Base-by-base conservation (phyloP, 1,139 yeast species). In the Ogataea hybrid region DNA sequence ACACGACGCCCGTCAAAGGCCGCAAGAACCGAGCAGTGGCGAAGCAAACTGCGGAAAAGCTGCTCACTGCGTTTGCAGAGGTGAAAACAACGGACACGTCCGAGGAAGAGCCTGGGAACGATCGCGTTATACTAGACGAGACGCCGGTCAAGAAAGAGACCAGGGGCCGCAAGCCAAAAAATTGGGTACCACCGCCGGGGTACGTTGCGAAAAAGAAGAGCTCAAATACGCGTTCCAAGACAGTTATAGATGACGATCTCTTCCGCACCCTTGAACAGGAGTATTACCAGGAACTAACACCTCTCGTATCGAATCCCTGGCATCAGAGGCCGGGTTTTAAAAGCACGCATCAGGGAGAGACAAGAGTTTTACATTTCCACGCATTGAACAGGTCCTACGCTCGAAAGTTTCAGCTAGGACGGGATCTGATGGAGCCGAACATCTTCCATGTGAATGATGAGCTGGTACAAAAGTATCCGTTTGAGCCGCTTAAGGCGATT, bases 161-260 rank as follows among this genome's bases (percentile, higher is more conserved):
- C 2, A 32, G 51, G 17, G 51, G 51, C 17, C 39, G 51, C 28
- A 48, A 48, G 28, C 51, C 51, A 2, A 47, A 47, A 25, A 40
- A 38, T 15, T 45, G 49, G 49, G 37, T 43, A 2, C 45, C 44
- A 6, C 49, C 49, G 17, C 37, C 39, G 7, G 45, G 39, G 5
- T 38, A 38, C 25, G 38, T 20, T n/a, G n/a, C 42, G 10, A 43
- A 40, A 27, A 32, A 15, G 10, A 36, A 28, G 21, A 20, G 25
- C 3, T 9, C 39, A 3, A 12, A 8, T 9, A 5, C 28, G 4
- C 23, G 23, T 9, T 8, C 28, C 8, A 32, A 31, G 29, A 21
- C 9, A 3, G 38, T 23, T 9, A 18, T 43, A 11, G 32, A 39
- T 23, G 44, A 41, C 10, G 37, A 30, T 7, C 32, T 37, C 27